Percentiles rank a stretch among this genome's conserved stretches.
phyloP scores from a whole-genome alignment of 129 eudicot species.

The Chrysanthemum seticuspe region DNA sequence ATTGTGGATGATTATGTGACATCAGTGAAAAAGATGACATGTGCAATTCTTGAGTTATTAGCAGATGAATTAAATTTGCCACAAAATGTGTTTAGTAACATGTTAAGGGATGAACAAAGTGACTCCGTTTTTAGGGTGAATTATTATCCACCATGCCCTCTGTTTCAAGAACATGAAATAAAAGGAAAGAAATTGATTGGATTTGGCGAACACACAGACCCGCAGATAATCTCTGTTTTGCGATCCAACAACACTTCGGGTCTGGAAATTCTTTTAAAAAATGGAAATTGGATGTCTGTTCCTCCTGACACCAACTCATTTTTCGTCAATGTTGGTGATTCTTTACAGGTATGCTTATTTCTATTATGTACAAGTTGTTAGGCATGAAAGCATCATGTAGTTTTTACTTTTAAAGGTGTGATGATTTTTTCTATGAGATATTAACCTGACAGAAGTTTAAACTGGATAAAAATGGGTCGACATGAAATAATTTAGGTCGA shows the following conservation, averaged over 20 bases:
- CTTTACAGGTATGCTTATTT: conserved; percentile 56
- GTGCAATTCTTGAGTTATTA: conserved; percentile 63
- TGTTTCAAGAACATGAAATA: conserved; percentile 25
- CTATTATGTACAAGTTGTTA: neutral
- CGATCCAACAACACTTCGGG: conserved; percentile 78
- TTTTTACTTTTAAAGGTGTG: too few relatives aligned
- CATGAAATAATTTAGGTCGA: too few relatives aligned
- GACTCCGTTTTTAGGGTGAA: conserved; percentile 80
- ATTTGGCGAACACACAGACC: conserved; percentile 88
- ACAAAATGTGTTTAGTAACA: conserved; percentile 63
- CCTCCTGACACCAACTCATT: conserved; percentile 76
- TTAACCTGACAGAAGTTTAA: too few relatives aligned
- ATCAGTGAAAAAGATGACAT: conserved; percentile 67
- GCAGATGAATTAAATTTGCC: conserved; percentile 67
- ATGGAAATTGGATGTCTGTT: conserved; percentile 64
- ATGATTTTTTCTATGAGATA: too few relatives aligned
- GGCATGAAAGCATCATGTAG: neutral
- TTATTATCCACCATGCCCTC: conserved; percentile 71
- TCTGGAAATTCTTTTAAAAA: conserved; percentile 58
- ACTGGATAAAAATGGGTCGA: too few relatives aligned
- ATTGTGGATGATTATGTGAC: conserved; percentile 50
- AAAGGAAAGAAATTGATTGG: conserved; percentile 48
- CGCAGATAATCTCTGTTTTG: conserved; percentile 77
- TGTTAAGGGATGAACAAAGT: conserved; percentile 74
- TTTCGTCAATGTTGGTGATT: conserved; percentile 84